Percentiles rank a stretch among this genome's conserved stretches.
Evolutionary conservation across 179 eudicot genomes (phyloP).

Genomic region (Spergularia azorica): DNA sequence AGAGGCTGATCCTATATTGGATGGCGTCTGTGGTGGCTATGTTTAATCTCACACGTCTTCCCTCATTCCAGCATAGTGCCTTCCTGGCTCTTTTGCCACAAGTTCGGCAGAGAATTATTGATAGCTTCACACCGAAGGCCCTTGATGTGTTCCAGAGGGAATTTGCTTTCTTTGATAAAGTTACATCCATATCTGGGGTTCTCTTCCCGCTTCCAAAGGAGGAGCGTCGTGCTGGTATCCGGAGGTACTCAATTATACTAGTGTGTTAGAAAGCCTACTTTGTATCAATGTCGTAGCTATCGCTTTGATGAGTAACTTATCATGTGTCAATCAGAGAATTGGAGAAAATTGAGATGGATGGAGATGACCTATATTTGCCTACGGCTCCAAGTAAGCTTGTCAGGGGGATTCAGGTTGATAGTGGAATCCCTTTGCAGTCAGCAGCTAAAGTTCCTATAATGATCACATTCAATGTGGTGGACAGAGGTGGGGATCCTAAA

Average conservation of each 20-base stretch:
- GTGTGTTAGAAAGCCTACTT: neutral
- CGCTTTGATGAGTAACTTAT: conserved; percentile 6
- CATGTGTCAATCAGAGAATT: conserved; percentile 57
- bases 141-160: conserved; percentile 71
- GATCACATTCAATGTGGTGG: conserved; percentile 96
- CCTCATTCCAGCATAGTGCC: conserved; percentile 51
- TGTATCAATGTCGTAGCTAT: conserved; percentile 1
- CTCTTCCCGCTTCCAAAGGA: conserved; percentile 92
- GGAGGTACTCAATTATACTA: conserved; percentile 52
- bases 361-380: conserved; percentile 93
- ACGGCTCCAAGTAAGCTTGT: conserved; percentile 88
- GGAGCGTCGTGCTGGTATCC: conserved; percentile 91
- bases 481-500: conserved; percentile 64
- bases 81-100: conserved; percentile 69
- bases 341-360: conserved; percentile 74
- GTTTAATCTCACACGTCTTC: conserved; percentile 9
- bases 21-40: conserved; percentile 2
- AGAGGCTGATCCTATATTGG: neutral
- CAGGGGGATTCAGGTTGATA: conserved; percentile 86
- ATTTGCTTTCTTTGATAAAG: conserved; percentile 93
- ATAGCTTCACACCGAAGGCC: conserved; percentile 80
- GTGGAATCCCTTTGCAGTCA: conserved; percentile 96
- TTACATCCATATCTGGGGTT: conserved; percentile 87
- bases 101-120: conserved; percentile 77
- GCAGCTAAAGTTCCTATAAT: conserved; percentile 99